phyloP scores from a whole-genome alignment of 2,329 filamentous ascomycete species.

The Hysterium pulicare region DNA sequence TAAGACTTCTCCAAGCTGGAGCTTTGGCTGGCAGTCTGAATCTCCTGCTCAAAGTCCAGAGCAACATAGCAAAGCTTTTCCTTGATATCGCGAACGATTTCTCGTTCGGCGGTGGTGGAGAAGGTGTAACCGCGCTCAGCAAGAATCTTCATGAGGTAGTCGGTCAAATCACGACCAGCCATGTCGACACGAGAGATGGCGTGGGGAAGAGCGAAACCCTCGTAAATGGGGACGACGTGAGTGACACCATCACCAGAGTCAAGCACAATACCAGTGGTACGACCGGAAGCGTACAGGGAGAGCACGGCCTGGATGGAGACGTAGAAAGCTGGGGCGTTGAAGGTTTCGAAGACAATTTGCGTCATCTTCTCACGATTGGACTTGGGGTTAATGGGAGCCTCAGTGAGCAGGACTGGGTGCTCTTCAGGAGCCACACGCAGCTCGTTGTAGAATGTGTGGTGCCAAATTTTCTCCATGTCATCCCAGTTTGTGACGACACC shows the following conservation, averaged over 20 bases:
- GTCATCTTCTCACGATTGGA: slow-evolving; percentile 99
- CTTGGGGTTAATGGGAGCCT: slow-evolving; percentile 99
- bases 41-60: slow-evolving; percentile 99
- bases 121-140: slow-evolving; percentile 99
- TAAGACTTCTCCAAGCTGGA: slow-evolving; percentile 99
- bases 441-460: slow-evolving; percentile 99
- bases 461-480: slow-evolving; percentile 99
- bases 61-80: slow-evolving; percentile 99
- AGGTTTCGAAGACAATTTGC: slow-evolving; percentile 99
- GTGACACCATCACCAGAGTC: slow-evolving; percentile 99
- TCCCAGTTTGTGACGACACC: slow-evolving; percentile 99
- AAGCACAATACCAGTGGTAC: slow-evolving; percentile 99
- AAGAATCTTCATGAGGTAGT: slow-evolving; percentile 99
- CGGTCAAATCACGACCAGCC: slow-evolving; percentile 99
- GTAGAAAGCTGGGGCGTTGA: slow-evolving; percentile 99
- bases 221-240: slow-evolving; percentile 99
- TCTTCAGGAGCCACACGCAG: slow-evolving; percentile 99
- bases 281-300: slow-evolving; percentile 98
- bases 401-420: slow-evolving; percentile 98
- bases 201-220: slow-evolving; percentile 99
- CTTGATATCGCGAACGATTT: slow-evolving; percentile 99
- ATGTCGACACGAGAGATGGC: slow-evolving; percentile 99
- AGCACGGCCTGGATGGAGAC: slow-evolving; percentile 99
- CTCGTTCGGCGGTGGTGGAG: slow-evolving; percentile 99
- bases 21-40: slow-evolving; percentile 98